phyloP scores from a whole-genome alignment of 2,329 filamentous ascomycete genomes.

The Xylaria multiplex region DNA sequence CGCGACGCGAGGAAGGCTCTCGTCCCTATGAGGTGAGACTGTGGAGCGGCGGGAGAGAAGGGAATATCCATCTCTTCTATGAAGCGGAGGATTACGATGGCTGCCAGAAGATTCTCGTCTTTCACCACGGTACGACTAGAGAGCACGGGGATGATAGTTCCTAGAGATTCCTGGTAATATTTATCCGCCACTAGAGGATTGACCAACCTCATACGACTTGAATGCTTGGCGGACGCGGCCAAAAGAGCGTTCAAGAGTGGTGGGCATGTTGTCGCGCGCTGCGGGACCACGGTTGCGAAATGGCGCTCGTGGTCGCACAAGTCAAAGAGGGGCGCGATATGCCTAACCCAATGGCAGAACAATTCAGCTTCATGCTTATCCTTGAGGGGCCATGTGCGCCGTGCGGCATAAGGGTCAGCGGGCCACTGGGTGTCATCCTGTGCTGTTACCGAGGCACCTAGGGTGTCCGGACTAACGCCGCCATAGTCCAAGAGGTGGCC shows the following conservation, averaged over 20 bases:
- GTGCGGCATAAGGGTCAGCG: background rate
- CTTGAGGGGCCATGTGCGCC: conserved; percentile 16
- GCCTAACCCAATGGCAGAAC: conserved; percentile 15
- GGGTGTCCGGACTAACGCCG: background rate
- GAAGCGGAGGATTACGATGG: conserved; percentile 20
- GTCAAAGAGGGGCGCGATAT: conserved; percentile 21
- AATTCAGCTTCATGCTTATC: conserved; percentile 16
- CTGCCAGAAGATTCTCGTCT: conserved; percentile 17
- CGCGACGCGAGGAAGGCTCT: conserved; percentile 16
- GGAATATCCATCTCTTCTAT: conserved; percentile 20
- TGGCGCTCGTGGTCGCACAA: conserved; percentile 21
- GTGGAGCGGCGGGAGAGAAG: conserved; percentile 13
- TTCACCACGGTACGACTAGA: conserved; percentile 2
- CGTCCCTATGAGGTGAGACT: conserved; percentile 19
- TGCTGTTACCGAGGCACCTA: background rate
- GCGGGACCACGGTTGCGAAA: conserved; percentile 20
- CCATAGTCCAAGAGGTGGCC: conserved; percentile 14
- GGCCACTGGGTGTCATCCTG: conserved; percentile 10
- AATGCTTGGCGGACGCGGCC: conserved; percentile 17
- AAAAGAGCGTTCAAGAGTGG: conserved; percentile 16
- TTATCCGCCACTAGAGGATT: conserved; percentile 11
- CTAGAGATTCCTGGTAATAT: conserved; percentile 14
- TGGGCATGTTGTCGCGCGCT: conserved; percentile 15
- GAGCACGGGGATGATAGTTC: conserved; percentile 15
- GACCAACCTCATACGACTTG: conserved; percentile 8